Percentiles rank a stretch among this genome's conserved stretches.
Evolutionary conservation across 2,329 filamentous ascomycete species (phyloP).

Genomic region (Calonectria pseudoreteaudii): DNA sequence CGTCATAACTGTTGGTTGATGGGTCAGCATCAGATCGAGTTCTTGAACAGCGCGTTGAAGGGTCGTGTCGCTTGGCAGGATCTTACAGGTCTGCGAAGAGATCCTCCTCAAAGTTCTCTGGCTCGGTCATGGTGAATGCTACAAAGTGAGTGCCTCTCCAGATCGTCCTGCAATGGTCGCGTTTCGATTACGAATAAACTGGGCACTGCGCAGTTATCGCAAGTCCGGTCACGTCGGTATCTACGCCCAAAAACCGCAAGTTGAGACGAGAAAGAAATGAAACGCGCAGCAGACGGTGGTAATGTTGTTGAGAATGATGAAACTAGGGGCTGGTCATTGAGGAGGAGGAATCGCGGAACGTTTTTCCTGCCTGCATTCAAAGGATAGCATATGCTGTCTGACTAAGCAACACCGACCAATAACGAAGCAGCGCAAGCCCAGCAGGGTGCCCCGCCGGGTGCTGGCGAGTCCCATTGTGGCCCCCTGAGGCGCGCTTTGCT

Average conservation of each 20-base stretch:
- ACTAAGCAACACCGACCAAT: conserved; percentile 38
- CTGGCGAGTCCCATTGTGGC: background rate
- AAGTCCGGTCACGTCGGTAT: background rate
- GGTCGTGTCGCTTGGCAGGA: background rate
- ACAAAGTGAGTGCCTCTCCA: background rate
- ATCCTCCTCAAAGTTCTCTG: conserved; percentile 89
- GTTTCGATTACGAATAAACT: background rate
- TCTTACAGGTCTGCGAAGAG: conserved; percentile 94
- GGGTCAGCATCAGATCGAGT: conserved; percentile 16
- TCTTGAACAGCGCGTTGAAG: background rate
- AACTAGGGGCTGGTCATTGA: conserved; percentile 23
- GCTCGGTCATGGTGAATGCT: conserved; percentile 74
- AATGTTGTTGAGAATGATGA: conserved; percentile 50
- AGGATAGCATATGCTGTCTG: conserved; percentile 33
- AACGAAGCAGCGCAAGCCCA: conserved; percentile 15
- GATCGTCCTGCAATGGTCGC: conserved; percentile 7
- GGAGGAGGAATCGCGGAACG: conserved; percentile 33
- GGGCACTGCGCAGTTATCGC: conserved; percentile 13
- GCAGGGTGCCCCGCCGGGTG: conserved; percentile 9
- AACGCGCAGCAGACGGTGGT: conserved; percentile 3
- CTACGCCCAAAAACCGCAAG: conserved; percentile 9
- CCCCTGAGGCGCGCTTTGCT: background rate
- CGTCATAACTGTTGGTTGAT: conserved; percentile 68
- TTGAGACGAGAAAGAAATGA: conserved; percentile 2
- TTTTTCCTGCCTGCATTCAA: conserved; percentile 32